Evolutionary conservation across 2,329 filamentous ascomycete species (phyloP).

Genomic region (Phialophora macrospora): DNA sequence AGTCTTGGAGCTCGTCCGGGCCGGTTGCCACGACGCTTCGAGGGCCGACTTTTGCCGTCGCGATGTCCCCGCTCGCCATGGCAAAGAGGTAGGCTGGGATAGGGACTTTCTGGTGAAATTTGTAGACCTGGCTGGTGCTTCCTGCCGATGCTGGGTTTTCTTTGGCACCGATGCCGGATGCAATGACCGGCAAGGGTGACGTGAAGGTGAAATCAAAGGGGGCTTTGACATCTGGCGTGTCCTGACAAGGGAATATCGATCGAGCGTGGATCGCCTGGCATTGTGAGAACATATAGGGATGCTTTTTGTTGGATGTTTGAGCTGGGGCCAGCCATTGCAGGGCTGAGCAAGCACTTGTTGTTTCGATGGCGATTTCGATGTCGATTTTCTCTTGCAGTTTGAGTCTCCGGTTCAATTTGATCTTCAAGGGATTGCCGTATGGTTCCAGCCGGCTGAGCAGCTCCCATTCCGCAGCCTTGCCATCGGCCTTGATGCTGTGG

Average conservation of each 20-base stretch:
- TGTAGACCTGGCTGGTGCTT: conserved; percentile 67
- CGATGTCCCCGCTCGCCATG: conserved; percentile 80
- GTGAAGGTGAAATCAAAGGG: conserved; percentile 87
- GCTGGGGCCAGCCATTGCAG: conserved; percentile 93
- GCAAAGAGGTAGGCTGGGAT: conserved; percentile 96
- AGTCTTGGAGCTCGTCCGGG: conserved; percentile 80
- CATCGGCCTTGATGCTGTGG: conserved; percentile 71
- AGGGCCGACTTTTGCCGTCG: conserved; percentile 81
- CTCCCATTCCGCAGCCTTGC: conserved; percentile 68
- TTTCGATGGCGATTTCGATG: conserved; percentile 71
- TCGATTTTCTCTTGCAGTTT: conserved; percentile 54
- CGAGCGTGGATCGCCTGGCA: conserved; percentile 95
- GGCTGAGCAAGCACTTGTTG: conserved; percentile 86
- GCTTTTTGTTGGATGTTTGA: conserved; percentile 93
- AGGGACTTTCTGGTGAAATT: conserved; percentile 86
- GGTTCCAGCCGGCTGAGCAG: conserved; percentile 72
- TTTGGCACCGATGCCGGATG: conserved; percentile 73
- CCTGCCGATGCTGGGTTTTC: conserved; percentile 57
- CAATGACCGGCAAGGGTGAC: conserved; percentile 86
- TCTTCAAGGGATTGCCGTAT: conserved; percentile 60
- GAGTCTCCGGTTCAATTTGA: conserved; percentile 54
- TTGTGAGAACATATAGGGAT: conserved; percentile 97
- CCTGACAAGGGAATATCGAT: conserved; percentile 94
- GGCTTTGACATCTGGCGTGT: conserved; percentile 97
- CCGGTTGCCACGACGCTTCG: conserved; percentile 84